Conservation (phyloP, 2,329 filamentous ascomycete genomes). For the Gnomoniopsis sp. region DNA sequence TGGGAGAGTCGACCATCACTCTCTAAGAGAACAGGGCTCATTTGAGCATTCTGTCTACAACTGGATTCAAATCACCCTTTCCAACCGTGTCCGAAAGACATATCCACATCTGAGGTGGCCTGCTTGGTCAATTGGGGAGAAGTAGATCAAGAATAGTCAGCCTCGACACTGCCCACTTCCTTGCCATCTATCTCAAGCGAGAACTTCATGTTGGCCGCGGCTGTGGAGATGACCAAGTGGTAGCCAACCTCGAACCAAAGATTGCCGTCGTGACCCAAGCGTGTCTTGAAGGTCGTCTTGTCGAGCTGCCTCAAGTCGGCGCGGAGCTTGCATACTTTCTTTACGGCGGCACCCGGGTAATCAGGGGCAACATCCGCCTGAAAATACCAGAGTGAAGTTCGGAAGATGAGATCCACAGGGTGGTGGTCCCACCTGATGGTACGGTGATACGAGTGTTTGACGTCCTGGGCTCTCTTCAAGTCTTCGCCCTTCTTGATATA, state of each 20-base stretch:
- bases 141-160: not conserved
- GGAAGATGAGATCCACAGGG: not conserved
- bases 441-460: not conserved
- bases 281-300: not conserved
- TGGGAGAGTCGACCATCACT: too few species aligned
- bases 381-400: not conserved
- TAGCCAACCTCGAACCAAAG: not conserved
- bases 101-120: too few species aligned
- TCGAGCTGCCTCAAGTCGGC: not conserved
- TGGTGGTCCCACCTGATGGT: rapidly evolving
- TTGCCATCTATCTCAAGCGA: conserved; percentile 2
- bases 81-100: too few species aligned
- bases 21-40: too few species aligned
- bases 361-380: not conserved
- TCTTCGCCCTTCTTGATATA: not conserved
- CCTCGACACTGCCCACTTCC: not conserved
- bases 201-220: not conserved
- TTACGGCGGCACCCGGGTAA: not conserved
- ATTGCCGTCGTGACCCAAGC: not conserved
- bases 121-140: too few species aligned
- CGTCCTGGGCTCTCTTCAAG: not conserved
- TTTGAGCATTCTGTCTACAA: too few species aligned
- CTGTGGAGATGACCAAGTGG: not conserved
- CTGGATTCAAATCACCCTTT: too few species aligned
- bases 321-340: not conserved